Evolutionary conservation across 1,284 basidiomycete species (phyloP), one percentile per base, ranked within the genome.

Genomic region (Sphagnurus paluster): DNA sequence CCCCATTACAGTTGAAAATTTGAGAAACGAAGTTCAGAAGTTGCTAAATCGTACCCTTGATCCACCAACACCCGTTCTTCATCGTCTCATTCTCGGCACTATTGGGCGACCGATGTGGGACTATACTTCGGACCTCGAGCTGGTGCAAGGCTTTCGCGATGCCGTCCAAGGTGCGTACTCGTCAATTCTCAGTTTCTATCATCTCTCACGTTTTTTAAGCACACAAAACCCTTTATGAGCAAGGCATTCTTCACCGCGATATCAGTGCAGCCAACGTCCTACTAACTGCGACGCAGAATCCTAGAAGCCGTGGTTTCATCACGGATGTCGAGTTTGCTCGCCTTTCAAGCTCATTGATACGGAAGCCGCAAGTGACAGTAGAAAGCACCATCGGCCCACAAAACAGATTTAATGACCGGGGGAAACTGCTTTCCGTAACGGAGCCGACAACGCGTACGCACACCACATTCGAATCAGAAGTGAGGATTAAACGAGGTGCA

Each of bases 191-290:
- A 29, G 43, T 42, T 19, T 17, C 21, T 21, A 26, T 38, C 8
- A 23, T 19, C n/a, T 24, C 36, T 32, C 19, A 26, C 23, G 19
- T 21, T 32, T 25, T 39, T 25, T 11, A 29, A 53, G 52, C 38
- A 14, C 52, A 53, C 38, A 19, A 44, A 33, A 23, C 37, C 24
- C 42, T 53, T 14, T 41, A 17, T 11, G 26, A 41, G 20, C 39
- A 41, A 19, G 37, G 44, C 10, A 52, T 54, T 30, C 39, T 54
- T 10, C 47, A 52, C 44, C 37, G 53, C 28, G 53, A 54, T 33
- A 54, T 54, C 30, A 54, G 50, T 29, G 21, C 44, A 17, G 53
- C 44, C 9, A 54, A 54, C 46, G 36, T 45, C 25, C 37, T 28
- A 17, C 40, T 36, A 9, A 28, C 39, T 7, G 26, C 13, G 13